phyloP scores from a whole-genome alignment of 257 asterid species.

The Ajuga chamaepitys region DNA sequence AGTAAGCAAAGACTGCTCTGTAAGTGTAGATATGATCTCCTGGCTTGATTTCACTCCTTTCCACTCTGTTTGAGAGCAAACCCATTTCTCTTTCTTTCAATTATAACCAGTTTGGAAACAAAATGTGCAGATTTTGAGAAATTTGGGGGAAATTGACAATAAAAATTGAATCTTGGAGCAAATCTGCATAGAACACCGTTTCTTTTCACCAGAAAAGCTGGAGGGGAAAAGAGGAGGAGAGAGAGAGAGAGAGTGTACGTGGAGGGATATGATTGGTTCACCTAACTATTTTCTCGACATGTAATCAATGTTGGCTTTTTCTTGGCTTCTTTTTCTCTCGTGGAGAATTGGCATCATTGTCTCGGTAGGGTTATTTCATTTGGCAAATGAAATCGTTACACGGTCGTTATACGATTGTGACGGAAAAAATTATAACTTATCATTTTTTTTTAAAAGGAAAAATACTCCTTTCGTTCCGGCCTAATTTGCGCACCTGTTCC shows the following conservation, averaged over 20 bases:
- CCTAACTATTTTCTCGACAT: constrained; percentile 4
- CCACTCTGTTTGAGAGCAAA: constrained; percentile 70
- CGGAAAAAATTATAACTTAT: too few relatives aligned
- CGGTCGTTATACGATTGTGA: too few relatives aligned
- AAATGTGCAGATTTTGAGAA: not conserved
- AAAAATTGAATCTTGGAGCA: not conserved
- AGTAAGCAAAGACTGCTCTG: constrained; percentile 76
- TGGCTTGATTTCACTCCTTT: constrained; percentile 51
- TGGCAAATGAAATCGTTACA: too few relatives aligned
- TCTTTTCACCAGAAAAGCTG: not conserved
- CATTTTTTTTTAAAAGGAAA: too few relatives aligned
- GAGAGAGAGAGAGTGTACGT: too few relatives aligned
- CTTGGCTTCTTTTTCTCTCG: not conserved
- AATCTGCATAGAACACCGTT: constrained; percentile 25
- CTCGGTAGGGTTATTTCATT: too few relatives aligned
- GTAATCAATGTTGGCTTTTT: constrained; percentile 4
- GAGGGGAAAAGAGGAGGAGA: too few relatives aligned
- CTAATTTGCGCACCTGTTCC: too few relatives aligned
- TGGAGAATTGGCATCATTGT: not conserved
- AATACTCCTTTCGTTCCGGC: too few relatives aligned
- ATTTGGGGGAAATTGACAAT: constrained; percentile 9
- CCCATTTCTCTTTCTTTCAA: constrained; percentile 42
- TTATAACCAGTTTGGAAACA: not conserved
- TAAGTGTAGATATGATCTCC: constrained; percentile 90
- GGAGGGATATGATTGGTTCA: constrained; percentile 9